Conservation (phyloP, 345 rosid species). For the Eucalyptus regnans region DNA sequence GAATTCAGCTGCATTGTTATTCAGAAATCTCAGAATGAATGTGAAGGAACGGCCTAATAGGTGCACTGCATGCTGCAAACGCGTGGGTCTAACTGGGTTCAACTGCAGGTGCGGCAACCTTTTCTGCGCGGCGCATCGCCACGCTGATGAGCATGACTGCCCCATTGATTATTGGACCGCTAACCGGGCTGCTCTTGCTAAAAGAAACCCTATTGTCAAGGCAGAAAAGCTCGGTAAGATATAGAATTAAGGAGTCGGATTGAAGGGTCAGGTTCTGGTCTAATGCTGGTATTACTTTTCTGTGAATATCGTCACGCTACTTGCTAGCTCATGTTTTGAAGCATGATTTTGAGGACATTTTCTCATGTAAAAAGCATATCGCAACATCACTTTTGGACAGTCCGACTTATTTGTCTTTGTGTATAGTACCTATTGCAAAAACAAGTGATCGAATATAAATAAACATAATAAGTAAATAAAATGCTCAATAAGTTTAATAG, state of each 20-base stretch:
- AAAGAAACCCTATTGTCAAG: conserved; percentile 13
- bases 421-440: neutral
- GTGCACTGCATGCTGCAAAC: conserved; percentile 14
- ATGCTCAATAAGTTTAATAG: neutral
- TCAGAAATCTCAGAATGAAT: neutral
- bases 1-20: neutral
- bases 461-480: neutral
- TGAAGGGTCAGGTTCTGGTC: neutral
- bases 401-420: neutral
- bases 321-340: neutral
- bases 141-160: conserved; percentile 18
- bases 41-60: neutral
- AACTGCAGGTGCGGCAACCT: conserved; percentile 15
- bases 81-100: conserved; percentile 24
- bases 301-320: neutral
- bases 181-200: conserved; percentile 8
- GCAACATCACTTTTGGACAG: neutral
- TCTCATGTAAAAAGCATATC: neutral
- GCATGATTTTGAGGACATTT: neutral
- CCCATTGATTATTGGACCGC: conserved; percentile 7
- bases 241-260: neutral
- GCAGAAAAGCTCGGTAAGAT: conserved; percentile 13
- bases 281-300: neutral
- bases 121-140: conserved; percentile 13
- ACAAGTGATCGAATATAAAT: neutral